phyloP scores from a whole-genome alignment of 768 basidiomycete species.

The Dictyophora rubrovolvata region DNA sequence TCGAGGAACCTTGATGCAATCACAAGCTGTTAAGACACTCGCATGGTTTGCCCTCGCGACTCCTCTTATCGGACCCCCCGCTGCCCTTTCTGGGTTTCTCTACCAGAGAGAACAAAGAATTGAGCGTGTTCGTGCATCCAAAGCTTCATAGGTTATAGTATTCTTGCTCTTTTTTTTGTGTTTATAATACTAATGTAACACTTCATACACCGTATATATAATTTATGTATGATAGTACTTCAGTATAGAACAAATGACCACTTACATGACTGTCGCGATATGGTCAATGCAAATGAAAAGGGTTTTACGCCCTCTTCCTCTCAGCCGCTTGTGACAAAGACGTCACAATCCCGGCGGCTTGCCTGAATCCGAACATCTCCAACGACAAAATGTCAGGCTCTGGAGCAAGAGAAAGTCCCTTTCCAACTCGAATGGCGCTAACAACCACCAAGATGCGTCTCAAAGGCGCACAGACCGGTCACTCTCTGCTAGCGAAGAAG shows the following conservation, averaged over 20 bases:
- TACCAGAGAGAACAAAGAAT: slow-evolving; percentile 3
- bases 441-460: slow-evolving; percentile 85
- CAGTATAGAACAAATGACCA: no score
- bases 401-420: slow-evolving; percentile 85
- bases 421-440: slow-evolving; percentile 95
- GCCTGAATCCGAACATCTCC: not conserved
- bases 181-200: no score
- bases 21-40: not conserved
- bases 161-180: no score
- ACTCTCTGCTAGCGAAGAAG: slow-evolving; percentile 94
- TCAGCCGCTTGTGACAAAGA: not conserved
- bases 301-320: no score
- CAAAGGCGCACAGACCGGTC: slow-evolving; percentile 90
- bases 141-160: not conserved
- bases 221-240: no score
- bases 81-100: slow-evolving; percentile 1
- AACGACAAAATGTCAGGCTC: slow-evolving; percentile 66
- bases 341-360: not conserved
- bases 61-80: not conserved
- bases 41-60: not conserved
- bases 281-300: no score
- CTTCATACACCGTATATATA: no score
- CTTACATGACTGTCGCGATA: no score
- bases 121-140: not conserved
- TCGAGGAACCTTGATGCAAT: not conserved